These are phyloP conservation scores for Hanseniaspora thailandica DNA, from an alignment of 805 yeast genomes.

Conservation along the genomic window DNA sequence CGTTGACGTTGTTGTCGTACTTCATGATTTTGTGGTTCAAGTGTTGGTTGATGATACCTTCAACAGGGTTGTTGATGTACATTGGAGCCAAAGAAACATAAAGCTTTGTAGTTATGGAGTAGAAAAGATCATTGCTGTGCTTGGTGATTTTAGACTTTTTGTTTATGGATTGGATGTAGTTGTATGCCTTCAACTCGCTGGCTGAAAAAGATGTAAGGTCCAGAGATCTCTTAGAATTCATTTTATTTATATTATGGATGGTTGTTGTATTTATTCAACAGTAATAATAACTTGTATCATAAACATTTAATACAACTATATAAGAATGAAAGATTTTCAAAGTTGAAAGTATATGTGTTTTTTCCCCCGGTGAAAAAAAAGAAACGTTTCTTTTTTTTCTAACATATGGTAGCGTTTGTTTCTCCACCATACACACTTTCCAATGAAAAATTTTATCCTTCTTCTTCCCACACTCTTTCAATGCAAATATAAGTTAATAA, in stretches of 20 bases:
- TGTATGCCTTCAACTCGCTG: slow-evolving; percentile 4
- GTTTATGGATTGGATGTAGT: not conserved
- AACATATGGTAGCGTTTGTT: not conserved
- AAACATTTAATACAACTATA: no score
- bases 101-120: slow-evolving; percentile 33
- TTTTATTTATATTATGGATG: not conserved
- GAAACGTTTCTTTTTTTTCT: not conserved
- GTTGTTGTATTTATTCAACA: not conserved
- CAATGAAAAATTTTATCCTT: not conserved
- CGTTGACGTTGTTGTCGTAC: slow-evolving; percentile 57
- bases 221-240: not conserved
- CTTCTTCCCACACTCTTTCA: no score
- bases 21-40: slow-evolving; percentile 82
- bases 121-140: not conserved
- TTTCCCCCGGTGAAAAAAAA: no score
- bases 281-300: no score
- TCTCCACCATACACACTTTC: no score
- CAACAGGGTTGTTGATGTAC: slow-evolving; percentile 52
- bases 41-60: slow-evolving; percentile 79
- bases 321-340: no score
- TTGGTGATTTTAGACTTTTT: not conserved
- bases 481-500: no score
- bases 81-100: slow-evolving; percentile 85
- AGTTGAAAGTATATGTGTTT: no score
- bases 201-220: not conserved